phyloP scores from a whole-genome alignment of 805 yeast genomes.

The Yueomyces sp. region DNA sequence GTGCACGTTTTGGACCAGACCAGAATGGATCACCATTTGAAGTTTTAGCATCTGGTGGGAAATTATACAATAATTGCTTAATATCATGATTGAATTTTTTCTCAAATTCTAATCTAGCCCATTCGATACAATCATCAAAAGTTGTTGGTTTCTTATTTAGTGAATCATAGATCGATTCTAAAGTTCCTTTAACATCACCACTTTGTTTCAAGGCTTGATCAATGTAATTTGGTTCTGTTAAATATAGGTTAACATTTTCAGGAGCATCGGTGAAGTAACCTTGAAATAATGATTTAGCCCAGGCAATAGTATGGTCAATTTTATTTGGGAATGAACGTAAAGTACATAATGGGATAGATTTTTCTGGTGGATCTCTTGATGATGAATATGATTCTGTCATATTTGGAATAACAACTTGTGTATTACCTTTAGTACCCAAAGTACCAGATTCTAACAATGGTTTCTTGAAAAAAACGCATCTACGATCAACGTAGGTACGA shows the following conservation, averaged over 20 bases:
- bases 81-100: conserved; percentile 75
- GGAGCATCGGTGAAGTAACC: conserved; percentile 86
- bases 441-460: conserved; percentile 94
- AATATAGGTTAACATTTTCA: conserved; percentile 81
- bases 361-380: conserved; percentile 97
- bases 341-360: conserved; percentile 93
- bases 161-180: conserved; percentile 66
- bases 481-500: conserved; percentile 92
- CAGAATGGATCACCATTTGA: conserved; percentile 89
- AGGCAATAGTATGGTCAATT: conserved; percentile 97
- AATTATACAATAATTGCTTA: conserved; percentile 79
- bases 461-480: conserved; percentile 85
- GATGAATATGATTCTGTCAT: conserved; percentile 93
- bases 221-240: conserved; percentile 84
- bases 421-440: conserved; percentile 95
- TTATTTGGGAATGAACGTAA: conserved; percentile 94
- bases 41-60: conserved; percentile 88
- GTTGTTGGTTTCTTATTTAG: conserved; percentile 73
- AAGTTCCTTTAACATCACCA: conserved; percentile 78
- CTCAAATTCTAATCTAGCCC: conserved; percentile 92
- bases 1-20: conserved; percentile 97
- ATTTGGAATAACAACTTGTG: conserved; percentile 89
- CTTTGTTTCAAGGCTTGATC: conserved; percentile 84
- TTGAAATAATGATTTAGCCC: conserved; percentile 94
- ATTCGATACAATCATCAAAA: conserved; percentile 85